These are phyloP conservation scores for Filosporella fistucella DNA, from an alignment of 495 filamentous ascomycete species.

Conservation along the genomic window DNA sequence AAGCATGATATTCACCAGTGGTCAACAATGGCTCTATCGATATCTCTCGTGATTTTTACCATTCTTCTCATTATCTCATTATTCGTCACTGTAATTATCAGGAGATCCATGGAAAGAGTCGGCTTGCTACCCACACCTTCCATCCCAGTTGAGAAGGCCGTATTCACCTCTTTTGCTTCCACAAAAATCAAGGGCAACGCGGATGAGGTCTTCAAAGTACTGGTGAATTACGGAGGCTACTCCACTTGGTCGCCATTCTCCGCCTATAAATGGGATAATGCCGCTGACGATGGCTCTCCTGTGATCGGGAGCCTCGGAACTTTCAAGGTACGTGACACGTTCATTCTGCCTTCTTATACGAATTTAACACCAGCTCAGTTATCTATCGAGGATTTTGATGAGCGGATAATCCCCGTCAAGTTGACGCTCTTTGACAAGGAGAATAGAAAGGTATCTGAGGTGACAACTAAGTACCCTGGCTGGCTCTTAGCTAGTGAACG, in stretches of 20 bases:
- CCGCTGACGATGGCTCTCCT: conserved; percentile 4
- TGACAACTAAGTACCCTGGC: not conserved
- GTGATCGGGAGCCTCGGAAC: conserved; percentile 9
- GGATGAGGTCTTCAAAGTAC: conserved; percentile 13
- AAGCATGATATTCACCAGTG: too few species aligned
- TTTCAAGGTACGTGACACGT: conserved; percentile 6
- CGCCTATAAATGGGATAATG: conserved; percentile 9
- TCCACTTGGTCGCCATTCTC: not conserved
- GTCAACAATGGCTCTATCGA: too few species aligned
- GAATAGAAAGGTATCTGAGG: conserved; percentile 3
- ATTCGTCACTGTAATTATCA: conserved; percentile 1
- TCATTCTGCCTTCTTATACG: not conserved
- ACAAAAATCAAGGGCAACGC: conserved; percentile 10
- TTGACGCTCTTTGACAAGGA: conserved; percentile 13
- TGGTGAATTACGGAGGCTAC: conserved; percentile 11
- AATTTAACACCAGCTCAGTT: not conserved
- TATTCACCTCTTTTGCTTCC: conserved; percentile 7
- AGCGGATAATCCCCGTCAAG: not conserved
- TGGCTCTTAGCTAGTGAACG: conserved; percentile 12
- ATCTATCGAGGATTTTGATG: not conserved
- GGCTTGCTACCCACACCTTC: conserved; percentile 2
- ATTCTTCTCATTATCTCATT: not conserved
- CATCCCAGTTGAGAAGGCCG: conserved; percentile 10
- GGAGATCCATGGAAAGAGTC: conserved; percentile 1
- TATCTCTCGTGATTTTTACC: too few species aligned